These are phyloP conservation scores for Ogataea neopini DNA, from an alignment of 805 yeast species.

Conservation along the genomic window DNA sequence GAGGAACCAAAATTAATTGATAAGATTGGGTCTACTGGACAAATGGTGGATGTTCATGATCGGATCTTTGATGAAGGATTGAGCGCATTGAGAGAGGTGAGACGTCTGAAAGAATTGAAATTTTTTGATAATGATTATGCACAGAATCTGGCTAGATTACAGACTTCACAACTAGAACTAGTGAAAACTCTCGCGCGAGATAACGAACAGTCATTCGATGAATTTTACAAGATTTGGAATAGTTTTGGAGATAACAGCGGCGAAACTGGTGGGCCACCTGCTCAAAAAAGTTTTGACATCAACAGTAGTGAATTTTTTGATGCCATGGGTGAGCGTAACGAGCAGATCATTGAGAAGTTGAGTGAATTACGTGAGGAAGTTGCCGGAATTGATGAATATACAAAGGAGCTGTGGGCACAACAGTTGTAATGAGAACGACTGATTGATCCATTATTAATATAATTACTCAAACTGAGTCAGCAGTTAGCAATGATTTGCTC, in stretches of 20 bases:
- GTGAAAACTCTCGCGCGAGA: conserved; percentile 41
- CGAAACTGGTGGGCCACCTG: not conserved
- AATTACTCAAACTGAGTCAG: too few species aligned
- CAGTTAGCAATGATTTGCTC: too few species aligned
- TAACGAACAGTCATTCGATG: conserved; percentile 31
- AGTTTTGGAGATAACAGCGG: conserved; percentile 12
- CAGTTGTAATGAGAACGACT: conserved; percentile 8
- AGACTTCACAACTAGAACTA: conserved; percentile 55
- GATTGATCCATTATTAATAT: too few species aligned
- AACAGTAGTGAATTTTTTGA: conserved; percentile 50
- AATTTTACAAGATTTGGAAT: conserved; percentile 34
- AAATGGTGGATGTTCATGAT: conserved; percentile 69
- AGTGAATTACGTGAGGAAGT: conserved; percentile 54
- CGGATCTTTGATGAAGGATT: conserved; percentile 78
- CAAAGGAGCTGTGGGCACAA: conserved; percentile 44
- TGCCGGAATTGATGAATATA: conserved; percentile 45
- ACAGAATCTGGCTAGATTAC: conserved; percentile 51
- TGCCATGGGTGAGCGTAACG: conserved; percentile 49
- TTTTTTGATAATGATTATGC: conserved; percentile 54
- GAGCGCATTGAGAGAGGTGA: conserved; percentile 81
- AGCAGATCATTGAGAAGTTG: conserved; percentile 48
- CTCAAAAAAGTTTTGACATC: conserved; percentile 21
- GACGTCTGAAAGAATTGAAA: conserved; percentile 51
- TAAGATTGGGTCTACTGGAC: conserved; percentile 53
- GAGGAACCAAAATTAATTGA: conserved; percentile 41